Evolutionary conservation across 768 basidiomycete genomes (phyloP), one percentile per base, ranked within the genome.

Genomic region (Mycena maculata): DNA sequence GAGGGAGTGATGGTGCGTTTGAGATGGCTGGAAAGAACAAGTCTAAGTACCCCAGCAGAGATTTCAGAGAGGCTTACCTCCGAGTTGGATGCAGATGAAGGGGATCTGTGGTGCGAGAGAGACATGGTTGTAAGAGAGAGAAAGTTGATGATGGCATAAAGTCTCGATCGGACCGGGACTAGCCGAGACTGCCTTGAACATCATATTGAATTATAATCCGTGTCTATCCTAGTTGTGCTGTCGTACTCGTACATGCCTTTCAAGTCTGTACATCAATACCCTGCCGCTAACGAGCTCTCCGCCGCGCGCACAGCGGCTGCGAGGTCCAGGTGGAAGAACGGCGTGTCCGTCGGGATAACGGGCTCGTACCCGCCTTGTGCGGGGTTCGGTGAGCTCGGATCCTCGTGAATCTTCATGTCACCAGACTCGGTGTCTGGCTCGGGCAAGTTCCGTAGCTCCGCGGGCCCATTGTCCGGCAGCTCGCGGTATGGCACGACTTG

Each of bases 321-420:
- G 39, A 98, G 80, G 76, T 97, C 96, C 70, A 98, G 82, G 81
- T 98, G 97, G 91, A 98, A 97, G 85, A 90, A 94, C 11, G 93
- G 93, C 9, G 92, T 94, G 41, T 86, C 84, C 11, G 81, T 69
- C 1, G 83, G 76, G 31, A 89, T 75, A 42, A 91, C 72, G 18
- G 85, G 79, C 20, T 74, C 81, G 57, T 75, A 77, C n/a, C 73
- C 80, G 38, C 72, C 25, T 12, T 66, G 11, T 42, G 64, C 16
- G 28, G 18, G 38, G 18, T 64, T 18, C 13, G 33, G 33, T 13
- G 56, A 28, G 64, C n/a, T n/a, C n/a, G n/a, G 67, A 52, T 65
- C 70, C 15, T 60, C 69, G 68, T 53, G 65, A 55, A 11, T 58
- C 49, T 44, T 83, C 13, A 77, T 54, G 31, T 79, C 81, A 12